phyloP scores from a whole-genome alignment of 2,329 filamentous ascomycete genomes.

The Botrytis galanthina region DNA sequence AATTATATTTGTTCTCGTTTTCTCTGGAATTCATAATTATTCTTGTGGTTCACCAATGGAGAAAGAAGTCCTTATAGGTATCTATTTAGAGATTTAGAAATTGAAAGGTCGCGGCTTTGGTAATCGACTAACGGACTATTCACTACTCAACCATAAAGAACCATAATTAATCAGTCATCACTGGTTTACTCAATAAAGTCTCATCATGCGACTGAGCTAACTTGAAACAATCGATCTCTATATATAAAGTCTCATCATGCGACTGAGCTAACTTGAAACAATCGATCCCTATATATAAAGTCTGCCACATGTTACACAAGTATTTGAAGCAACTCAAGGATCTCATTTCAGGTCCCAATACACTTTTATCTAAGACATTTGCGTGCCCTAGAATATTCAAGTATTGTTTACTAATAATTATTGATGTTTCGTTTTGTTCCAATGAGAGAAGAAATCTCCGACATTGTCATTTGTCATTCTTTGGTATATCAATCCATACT shows the following conservation, averaged over 20 bases:
- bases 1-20: accelerated
- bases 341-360: too few species aligned
- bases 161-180: neutral
- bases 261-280: neutral
- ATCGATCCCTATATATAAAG: neutral
- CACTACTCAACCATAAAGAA: neutral
- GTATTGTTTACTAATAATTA: accelerated
- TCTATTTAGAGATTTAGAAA: accelerated
- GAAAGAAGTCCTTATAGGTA: neutral
- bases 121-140: neutral
- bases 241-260: neutral
- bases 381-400: neutral
- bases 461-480: neutral
- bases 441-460: neutral
- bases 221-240: neutral
- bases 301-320: too few species aligned
- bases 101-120: neutral
- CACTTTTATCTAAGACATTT: too few species aligned
- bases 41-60: neutral
- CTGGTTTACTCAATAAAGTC: too few species aligned
- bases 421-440: neutral
- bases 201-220: too few species aligned
- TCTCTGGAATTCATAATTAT: neutral
- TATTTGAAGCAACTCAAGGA: too few species aligned
- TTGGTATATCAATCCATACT: accelerated